A percentile compares a stretch with the other conserved stretches of the same genome.
These are phyloP conservation scores for Calamus simplicifolius DNA, from an alignment of 176 grass and related monocot species.

Conservation along the genomic window DNA sequence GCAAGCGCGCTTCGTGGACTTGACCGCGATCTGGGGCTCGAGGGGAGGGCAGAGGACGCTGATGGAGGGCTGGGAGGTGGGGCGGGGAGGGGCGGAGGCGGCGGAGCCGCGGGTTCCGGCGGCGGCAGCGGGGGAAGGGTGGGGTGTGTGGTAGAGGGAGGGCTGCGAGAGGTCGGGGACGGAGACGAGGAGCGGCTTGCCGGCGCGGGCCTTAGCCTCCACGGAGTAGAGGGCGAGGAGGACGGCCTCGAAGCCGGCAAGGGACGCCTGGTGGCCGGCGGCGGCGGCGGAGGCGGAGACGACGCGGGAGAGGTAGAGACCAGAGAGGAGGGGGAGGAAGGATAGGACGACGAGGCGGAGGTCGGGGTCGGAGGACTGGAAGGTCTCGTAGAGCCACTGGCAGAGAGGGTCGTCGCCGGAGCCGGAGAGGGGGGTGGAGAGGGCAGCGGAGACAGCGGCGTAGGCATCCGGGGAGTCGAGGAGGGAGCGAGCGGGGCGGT, in stretches of 20 bases:
- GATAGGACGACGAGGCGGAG: conserved; percentile 85
- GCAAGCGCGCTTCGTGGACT: conserved; percentile 78
- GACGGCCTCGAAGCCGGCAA: conserved; percentile 91
- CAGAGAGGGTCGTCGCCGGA: conserved; percentile 74
- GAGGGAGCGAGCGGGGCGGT: conserved; percentile 69
- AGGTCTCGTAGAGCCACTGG: conserved; percentile 98
- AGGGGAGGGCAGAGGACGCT: conserved; percentile 75
- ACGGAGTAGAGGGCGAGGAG: conserved; percentile 86
- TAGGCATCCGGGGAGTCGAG: conserved; percentile 58
- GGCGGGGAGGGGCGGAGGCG: conserved; percentile 29
- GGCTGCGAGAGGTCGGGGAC: conserved; percentile 67
- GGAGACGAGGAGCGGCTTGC: conserved; percentile 75
- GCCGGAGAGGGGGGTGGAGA: conserved; percentile 47
- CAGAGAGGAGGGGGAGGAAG: conserved; percentile 77
- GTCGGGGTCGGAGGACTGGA: conserved; percentile 77
- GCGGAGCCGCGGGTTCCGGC: conserved; percentile 52
- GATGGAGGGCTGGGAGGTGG: conserved; percentile 34
- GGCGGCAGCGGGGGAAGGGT: not conserved
- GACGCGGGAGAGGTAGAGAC: conserved; percentile 83
- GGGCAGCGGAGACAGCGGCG: conserved; percentile 50
- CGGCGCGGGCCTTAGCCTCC: conserved; percentile 65
- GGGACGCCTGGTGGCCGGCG: conserved; percentile 12
- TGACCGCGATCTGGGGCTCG: conserved; percentile 81
- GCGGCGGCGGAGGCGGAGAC: conserved; percentile 30
- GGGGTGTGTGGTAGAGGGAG: conserved; percentile 15